Evolutionary conservation across 2,329 filamentous ascomycete species (phyloP), one percentile per base, ranked within the genome.

Genomic region (Phyllosticta capitalensis): DNA sequence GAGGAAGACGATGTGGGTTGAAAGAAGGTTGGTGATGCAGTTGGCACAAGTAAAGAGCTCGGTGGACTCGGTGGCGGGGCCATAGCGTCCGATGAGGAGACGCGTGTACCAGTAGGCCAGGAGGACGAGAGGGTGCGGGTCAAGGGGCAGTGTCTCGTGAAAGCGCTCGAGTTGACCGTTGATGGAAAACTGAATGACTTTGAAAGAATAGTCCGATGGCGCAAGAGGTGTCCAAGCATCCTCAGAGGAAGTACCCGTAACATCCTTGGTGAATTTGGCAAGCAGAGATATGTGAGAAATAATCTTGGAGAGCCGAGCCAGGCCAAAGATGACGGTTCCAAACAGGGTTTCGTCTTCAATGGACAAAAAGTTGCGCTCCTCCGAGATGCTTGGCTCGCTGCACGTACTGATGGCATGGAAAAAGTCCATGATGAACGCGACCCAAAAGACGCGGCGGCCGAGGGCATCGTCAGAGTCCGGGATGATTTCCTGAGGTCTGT

Each of bases 31-130:
- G 12, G 72, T 64, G 5, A 74, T 64, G 7, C 70, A 67, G 48
- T 67, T 69, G 1, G 69, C 69, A 17, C 66, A 55, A 12, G 58
- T 55, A 2, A 73, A 62, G 10, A 67, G 61, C 6, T 73, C 69
- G 1, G 58, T 60, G 1, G 71, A 67, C 6, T 67, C 52, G 14
- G 62, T 65, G 22, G 65, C 65, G 1, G 67, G 61, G 9, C 66
- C 68, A 12, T 67, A 63, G 17, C 71, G 66, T 26, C 70, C 67
- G 19, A 69, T 68, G 14, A 72, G 66, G 5, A 74, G 62, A 26
- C 67, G 69, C 10, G 72, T 63, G 60, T 73, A 72, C n/a, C 71
- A 71, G 55, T 68, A 67, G 17, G 69, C 68, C n/a, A 74, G 64
- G 19, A 71, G 64, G 10, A 71, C 69, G 22, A 69, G 65, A 4